Evolutionary conservation across 1,284 basidiomycete genomes (phyloP), one percentile per base, ranked within the genome.

Genomic region (Ceratobasidium sp.): DNA sequence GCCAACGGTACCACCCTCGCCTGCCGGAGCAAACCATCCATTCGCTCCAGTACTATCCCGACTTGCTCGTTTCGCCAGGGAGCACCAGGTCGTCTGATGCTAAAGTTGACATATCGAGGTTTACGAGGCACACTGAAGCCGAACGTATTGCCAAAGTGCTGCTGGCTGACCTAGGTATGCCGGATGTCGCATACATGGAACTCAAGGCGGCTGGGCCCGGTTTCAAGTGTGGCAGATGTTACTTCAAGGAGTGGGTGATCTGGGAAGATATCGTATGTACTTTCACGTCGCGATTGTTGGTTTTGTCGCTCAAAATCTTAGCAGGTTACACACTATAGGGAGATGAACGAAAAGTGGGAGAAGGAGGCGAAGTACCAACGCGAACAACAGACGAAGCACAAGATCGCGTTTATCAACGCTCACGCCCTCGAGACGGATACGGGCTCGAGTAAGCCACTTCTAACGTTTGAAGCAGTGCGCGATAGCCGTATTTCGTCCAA

Each of bases 101-200:
- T 18, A 49, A 49, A 49, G 55, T 58, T 39, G 61, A 39, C n/a
- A 13, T 42, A n/a, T 18, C 15, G 26, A 33, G 26, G 61, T 40
- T 33, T 28, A 40, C 33, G 61, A 9, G 61, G n/a, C 61, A 63
- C 61, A 42, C 61, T 39, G 61, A 42, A 39, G 61, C 39, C 5
- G 61, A 63, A 28, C 26, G n/a, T 9, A 63, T 63, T 42, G 61
- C 39, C 28, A 40, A 39, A 28, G 61, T 28, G 7, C n/a, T 63
- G 33, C 61, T 63, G 15, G 33, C n/a, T n/a, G 28, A 63, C 39
- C 18, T 63, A n/a, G 28, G 26, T 33, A 63, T 63, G 23, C 61
- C 61, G 39, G 61, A 63, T 28, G 61, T 42, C 33, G 39, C 61
- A 33, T 63, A 63, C n/a, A 40, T 63, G 26, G 61, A 63, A n/a